These are phyloP conservation scores for Ustilago cynodontis DNA, from an alignment of 1,284 basidiomycete species.

Conservation along the genomic window DNA sequence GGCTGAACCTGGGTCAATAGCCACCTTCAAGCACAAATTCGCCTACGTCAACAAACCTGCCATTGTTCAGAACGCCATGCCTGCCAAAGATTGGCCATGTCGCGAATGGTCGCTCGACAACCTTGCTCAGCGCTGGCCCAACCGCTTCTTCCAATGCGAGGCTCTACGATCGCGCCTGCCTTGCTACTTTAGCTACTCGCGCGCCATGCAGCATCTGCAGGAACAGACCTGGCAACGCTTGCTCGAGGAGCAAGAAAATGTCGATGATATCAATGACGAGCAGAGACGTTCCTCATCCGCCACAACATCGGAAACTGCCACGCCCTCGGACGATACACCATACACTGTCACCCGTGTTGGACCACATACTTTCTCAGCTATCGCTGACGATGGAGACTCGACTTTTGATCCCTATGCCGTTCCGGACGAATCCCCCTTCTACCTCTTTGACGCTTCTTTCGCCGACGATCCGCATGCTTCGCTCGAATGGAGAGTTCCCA, in stretches of 20 bases:
- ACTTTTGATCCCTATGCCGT: constrained; percentile 55
- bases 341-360: constrained; percentile 19
- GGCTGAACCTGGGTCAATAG: constrained; percentile 31
- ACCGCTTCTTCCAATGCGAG: constrained; percentile 62
- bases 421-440: constrained; percentile 66
- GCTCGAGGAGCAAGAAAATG: constrained; percentile 34
- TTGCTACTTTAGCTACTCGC: constrained; percentile 60
- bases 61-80: constrained; percentile 59
- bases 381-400: constrained; percentile 35
- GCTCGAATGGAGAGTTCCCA: constrained; percentile 58
- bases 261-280: not conserved
- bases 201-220: constrained; percentile 47
- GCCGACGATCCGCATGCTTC: constrained; percentile 53
- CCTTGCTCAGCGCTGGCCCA: constrained; percentile 47
- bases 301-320: constrained; percentile 8
- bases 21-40: constrained; percentile 33
- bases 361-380: constrained; percentile 23
- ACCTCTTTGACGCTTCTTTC: constrained; percentile 63
- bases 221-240: constrained; percentile 42
- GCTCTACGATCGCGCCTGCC: constrained; percentile 50
- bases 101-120: constrained; percentile 58
- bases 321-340: constrained; percentile 34
- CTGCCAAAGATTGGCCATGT: constrained; percentile 54
- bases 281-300: constrained; percentile 3
- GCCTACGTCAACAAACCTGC: constrained; percentile 51